A percentile compares a stretch with the other conserved stretches of the same genome.
phyloP scores from a whole-genome alignment of 345 rosid species.

The Arabidopsis suecica region DNA sequence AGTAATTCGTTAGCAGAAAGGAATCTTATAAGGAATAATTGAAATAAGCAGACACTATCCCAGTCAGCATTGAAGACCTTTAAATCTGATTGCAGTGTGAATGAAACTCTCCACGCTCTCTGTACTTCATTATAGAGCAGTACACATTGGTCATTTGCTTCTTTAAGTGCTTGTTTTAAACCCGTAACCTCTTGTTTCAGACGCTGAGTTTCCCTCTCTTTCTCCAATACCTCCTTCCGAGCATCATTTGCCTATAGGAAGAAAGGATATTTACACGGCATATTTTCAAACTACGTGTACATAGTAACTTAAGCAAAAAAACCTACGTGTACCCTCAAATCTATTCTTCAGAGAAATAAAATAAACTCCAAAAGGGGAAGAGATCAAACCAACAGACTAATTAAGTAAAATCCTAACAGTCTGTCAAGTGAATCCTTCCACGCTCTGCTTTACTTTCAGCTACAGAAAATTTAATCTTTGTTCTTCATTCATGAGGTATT shows the following conservation, averaged over 20 bases:
- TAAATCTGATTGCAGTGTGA: constrained; percentile 84
- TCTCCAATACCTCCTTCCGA: constrained; percentile 84
- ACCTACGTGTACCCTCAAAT: neutral
- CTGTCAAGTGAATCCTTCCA: constrained; percentile 12
- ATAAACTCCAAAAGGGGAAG: constrained; percentile 13
- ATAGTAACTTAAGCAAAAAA: constrained; percentile 7
- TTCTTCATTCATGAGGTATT: constrained; percentile 14
- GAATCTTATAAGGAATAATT: constrained; percentile 8
- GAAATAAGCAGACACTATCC: constrained; percentile 7
- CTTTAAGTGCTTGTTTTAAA: constrained; percentile 79
- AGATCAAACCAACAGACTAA: constrained; percentile 11
- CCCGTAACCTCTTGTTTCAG: constrained; percentile 75
- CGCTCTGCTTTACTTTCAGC: constrained; percentile 23
- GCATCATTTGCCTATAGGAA: constrained; percentile 86
- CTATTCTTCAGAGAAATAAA: constrained; percentile 11
- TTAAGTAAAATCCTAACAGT: constrained; percentile 14
- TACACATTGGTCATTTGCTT: constrained; percentile 92
- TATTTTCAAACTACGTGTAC: constrained; percentile 1
- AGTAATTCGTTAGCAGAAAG: constrained; percentile 11
- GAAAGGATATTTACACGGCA: constrained; percentile 15
- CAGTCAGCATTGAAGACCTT: constrained; percentile 59
- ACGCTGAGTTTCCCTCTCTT: constrained; percentile 87
- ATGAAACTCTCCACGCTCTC: constrained; percentile 99
- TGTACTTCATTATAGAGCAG: constrained; percentile 94
- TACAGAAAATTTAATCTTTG: constrained; percentile 5